These are phyloP conservation scores for Camelina neglecta DNA, from an alignment of 345 rosid species.

Conservation along the genomic window DNA sequence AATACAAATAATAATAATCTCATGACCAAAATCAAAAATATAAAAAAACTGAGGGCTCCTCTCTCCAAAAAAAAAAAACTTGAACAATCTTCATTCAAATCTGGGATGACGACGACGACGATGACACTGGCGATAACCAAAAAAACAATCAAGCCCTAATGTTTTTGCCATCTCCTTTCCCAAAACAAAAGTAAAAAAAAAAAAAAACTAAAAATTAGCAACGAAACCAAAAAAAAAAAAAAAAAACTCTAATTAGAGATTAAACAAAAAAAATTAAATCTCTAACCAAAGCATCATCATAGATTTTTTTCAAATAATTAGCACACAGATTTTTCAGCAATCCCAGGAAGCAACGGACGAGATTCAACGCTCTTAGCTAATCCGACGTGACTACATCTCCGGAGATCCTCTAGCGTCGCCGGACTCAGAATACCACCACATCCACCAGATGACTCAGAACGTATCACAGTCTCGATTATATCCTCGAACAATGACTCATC, in stretches of 20 bases:
- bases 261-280: conserved; percentile 24
- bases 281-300: conserved; percentile 31
- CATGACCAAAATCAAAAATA: conserved; percentile 17
- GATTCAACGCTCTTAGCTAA: conserved; percentile 51
- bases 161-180: conserved; percentile 38
- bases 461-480: conserved; percentile 54
- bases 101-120: conserved; percentile 29
- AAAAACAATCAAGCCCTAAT: conserved; percentile 38
- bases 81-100: not conserved
- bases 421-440: conserved; percentile 19
- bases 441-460: conserved; percentile 39
- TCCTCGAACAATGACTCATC: conserved; percentile 85
- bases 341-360: conserved; percentile 64
- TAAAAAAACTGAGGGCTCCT: conserved; percentile 24
- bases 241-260: conserved; percentile 32
- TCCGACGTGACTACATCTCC: conserved; percentile 63
- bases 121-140: conserved; percentile 17
- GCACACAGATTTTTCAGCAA: conserved; percentile 47
- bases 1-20: conserved; percentile 21
- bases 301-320: conserved; percentile 20
- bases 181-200: conserved; percentile 8
- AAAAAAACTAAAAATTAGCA: too few species aligned
- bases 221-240: conserved; percentile 2
- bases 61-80: conserved; percentile 22
- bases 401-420: conserved; percentile 52